These are phyloP conservation scores for Multifurca ochricompacta DNA, from an alignment of 768 basidiomycete genomes.

Conservation along the genomic window DNA sequence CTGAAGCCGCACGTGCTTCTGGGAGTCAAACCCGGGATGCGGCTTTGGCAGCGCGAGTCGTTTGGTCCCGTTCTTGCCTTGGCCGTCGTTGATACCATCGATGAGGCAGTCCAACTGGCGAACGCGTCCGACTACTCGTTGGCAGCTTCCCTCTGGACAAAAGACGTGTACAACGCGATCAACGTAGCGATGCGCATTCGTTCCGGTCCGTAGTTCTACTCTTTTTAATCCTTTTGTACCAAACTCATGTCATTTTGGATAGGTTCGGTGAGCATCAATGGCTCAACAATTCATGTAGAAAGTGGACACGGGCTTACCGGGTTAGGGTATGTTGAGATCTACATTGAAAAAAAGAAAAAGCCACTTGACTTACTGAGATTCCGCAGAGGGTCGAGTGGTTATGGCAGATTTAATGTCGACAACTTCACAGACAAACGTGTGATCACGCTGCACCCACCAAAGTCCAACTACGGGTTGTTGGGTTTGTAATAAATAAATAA, in stretches of 20 bases:
- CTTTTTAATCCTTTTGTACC: neutral
- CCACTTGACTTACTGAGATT: neutral
- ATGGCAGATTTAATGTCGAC: slow-evolving; percentile 45
- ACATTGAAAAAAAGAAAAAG: neutral
- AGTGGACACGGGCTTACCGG: slow-evolving; percentile 32
- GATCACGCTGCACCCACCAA: slow-evolving; percentile 35
- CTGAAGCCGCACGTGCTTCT: slow-evolving; percentile 45
- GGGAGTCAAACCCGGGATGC: slow-evolving; percentile 42
- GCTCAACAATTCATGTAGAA: slow-evolving; percentile 42
- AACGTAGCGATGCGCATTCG: slow-evolving; percentile 41
- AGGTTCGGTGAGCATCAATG: slow-evolving; percentile 53
- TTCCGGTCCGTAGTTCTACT: slow-evolving; percentile 29
- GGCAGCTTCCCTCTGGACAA: slow-evolving; percentile 45
- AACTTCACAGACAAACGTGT: slow-evolving; percentile 42
- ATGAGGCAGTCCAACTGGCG: slow-evolving; percentile 50
- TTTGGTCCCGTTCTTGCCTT: slow-evolving; percentile 54
- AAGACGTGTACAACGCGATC: slow-evolving; percentile 36
- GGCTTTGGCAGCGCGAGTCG: slow-evolving; percentile 49
- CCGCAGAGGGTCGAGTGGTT: slow-evolving; percentile 33
- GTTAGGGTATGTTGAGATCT: slow-evolving; percentile 35
- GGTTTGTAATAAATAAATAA: neutral
- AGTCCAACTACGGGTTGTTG: neutral
- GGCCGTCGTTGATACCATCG: slow-evolving; percentile 38
- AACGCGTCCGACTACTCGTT: slow-evolving; percentile 49
- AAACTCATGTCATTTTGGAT: neutral